Evolutionary conservation across 2,329 filamentous ascomycete species (phyloP).

Genomic region (Fonsecaea erecta): DNA sequence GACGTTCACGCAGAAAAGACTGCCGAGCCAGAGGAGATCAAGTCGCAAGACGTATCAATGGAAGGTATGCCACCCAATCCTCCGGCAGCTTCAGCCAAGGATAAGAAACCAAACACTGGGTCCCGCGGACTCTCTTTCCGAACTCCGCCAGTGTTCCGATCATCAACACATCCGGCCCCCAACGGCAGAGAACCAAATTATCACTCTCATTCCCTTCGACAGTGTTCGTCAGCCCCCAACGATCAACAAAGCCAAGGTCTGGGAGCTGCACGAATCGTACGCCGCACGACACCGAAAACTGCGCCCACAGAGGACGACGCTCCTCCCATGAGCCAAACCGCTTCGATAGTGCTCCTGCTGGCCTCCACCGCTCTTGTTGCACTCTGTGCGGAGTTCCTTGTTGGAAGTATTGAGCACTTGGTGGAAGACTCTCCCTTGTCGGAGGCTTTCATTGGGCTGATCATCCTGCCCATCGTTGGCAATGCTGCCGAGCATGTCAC

Average conservation of each 20-base stretch:
- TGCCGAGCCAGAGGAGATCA: constrained; percentile 21
- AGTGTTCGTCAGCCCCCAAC: constrained; percentile 58
- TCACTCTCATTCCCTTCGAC: constrained; percentile 34
- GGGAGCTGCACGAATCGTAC: not conserved
- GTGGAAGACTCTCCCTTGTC: constrained; percentile 55
- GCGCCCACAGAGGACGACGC: constrained; percentile 12
- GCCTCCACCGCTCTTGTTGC: constrained; percentile 77
- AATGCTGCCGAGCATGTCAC: constrained; percentile 71
- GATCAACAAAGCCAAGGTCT: constrained; percentile 50
- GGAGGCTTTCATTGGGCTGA: constrained; percentile 66
- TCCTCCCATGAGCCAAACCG: constrained; percentile 72
- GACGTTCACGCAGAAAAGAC: constrained; percentile 22
- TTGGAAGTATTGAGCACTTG: constrained; percentile 62
- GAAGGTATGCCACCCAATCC: constrained; percentile 10
- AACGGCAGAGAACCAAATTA: not conserved
- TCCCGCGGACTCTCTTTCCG: constrained; percentile 30
- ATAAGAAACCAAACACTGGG: constrained; percentile 19
- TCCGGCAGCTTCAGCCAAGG: constrained; percentile 2
- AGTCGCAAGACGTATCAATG: not conserved
- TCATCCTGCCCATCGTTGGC: constrained; percentile 68
- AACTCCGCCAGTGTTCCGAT: constrained; percentile 32
- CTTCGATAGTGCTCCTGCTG: constrained; percentile 72
- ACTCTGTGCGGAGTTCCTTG: constrained; percentile 72
- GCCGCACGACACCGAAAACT: constrained; percentile 14
- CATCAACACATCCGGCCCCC: constrained; percentile 23